Evolutionary conservation across 2,329 filamentous ascomycete genomes (phyloP).

Genomic region (Diaporthe sp.): DNA sequence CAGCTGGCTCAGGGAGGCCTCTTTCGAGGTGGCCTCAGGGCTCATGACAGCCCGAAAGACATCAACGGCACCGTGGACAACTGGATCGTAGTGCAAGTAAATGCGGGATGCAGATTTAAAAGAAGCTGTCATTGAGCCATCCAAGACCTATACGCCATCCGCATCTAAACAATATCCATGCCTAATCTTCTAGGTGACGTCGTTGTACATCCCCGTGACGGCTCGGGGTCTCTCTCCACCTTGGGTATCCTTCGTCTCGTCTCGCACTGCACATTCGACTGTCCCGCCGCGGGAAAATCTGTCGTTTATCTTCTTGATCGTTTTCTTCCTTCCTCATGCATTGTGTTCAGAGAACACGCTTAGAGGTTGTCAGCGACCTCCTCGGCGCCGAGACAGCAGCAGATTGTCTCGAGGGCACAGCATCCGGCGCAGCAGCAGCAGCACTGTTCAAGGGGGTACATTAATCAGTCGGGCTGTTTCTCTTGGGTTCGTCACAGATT

Average conservation of each 20-base stretch:
- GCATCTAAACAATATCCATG: slow-evolving; percentile 27
- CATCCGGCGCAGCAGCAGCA: slow-evolving; percentile 35
- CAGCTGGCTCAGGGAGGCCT: neutral
- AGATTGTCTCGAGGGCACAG: slow-evolving; percentile 41
- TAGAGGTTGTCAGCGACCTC: slow-evolving; percentile 44
- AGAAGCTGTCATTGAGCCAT: neutral
- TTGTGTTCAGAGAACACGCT: slow-evolving; percentile 35
- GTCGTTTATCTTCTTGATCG: neutral
- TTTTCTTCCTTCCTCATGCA: neutral
- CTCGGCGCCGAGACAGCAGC: slow-evolving; percentile 47
- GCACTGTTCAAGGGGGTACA: slow-evolving; percentile 2
- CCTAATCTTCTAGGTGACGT: slow-evolving; percentile 37
- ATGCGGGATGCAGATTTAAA: neutral
- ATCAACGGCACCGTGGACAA: neutral
- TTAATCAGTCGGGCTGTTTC: neutral
- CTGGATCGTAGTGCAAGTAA: neutral
- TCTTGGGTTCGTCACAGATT: neutral
- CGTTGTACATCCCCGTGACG: neutral
- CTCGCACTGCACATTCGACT: neutral
- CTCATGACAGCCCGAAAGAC: neutral
- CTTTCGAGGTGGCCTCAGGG: neutral
- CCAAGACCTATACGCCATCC: slow-evolving; percentile 1
- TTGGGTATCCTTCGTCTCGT: slow-evolving; percentile 28
- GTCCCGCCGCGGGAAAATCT: neutral
- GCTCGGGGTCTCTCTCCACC: neutral